A percentile compares a stretch with the other conserved stretches of the same genome.
Evolutionary conservation across 495 filamentous ascomycete species (phyloP).

Genomic region (Neurospora pannonica): DNA sequence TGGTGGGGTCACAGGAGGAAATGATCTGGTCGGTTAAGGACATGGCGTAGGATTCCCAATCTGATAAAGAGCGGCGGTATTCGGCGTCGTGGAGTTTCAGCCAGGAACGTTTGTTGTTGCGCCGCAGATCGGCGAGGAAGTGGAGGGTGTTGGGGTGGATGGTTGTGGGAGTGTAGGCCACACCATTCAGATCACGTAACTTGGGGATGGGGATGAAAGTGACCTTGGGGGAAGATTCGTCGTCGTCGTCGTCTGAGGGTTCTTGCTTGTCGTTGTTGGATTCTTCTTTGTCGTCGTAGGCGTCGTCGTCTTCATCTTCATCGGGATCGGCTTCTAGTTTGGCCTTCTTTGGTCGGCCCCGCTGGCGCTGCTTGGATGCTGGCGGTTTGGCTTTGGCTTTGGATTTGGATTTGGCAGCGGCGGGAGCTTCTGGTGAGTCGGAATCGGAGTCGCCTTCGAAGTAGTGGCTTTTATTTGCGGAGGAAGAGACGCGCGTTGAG

Average conservation of each 20-base stretch:
- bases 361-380: not conserved
- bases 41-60: conserved; percentile 70
- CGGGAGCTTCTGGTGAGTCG: not conserved
- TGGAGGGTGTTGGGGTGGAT: conserved; percentile 75
- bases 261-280: conserved; percentile 9
- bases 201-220: conserved; percentile 60
- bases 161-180: conserved; percentile 56
- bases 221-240: conserved; percentile 26
- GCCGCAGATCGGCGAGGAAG: conserved; percentile 62
- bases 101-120: conserved; percentile 75
- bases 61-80: conserved; percentile 64
- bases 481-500: not conserved
- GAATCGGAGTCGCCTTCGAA: not conserved
- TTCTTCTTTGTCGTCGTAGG: conserved; percentile 10
- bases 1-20: conserved; percentile 56
- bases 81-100: conserved; percentile 72
- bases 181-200: conserved; percentile 54
- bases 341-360: not conserved
- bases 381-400: conserved; percentile 2
- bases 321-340: not conserved
- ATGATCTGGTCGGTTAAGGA: conserved; percentile 58
- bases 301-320: conserved; percentile 14
- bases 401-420: conserved; percentile 7
- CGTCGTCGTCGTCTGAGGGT: conserved; percentile 23
- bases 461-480: not conserved